These are phyloP conservation scores for Zelonia costaricensis DNA, from an alignment of 208 protist species.

Conservation along the genomic window DNA sequence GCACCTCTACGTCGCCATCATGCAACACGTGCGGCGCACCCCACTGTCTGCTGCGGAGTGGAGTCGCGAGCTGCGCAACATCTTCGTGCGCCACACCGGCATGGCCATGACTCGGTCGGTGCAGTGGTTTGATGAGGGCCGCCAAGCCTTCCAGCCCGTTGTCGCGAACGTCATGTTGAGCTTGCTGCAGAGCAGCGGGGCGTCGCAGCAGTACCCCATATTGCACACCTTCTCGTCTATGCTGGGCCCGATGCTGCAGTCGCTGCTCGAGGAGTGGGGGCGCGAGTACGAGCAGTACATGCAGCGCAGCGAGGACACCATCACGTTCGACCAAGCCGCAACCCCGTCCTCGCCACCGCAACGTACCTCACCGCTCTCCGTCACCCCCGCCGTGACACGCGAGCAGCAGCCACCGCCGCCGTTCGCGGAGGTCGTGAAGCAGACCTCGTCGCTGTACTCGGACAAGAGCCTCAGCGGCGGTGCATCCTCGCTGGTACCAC, in stretches of 20 bases:
- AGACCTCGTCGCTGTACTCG: too few relatives aligned
- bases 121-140: constrained; percentile 34
- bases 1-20: constrained; percentile 14
- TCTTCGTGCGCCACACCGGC: constrained; percentile 28
- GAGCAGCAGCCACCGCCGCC: too few relatives aligned
- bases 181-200: constrained; percentile 4
- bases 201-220: constrained; percentile 7
- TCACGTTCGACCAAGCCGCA: constrained; percentile 11
- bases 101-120: constrained; percentile 29
- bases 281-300: constrained; percentile 28
- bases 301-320: constrained; percentile 16
- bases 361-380: neutral
- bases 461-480: too few relatives aligned
- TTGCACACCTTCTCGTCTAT: constrained; percentile 15
- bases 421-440: too few relatives aligned
- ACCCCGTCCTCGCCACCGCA: too few relatives aligned
- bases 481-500: too few relatives aligned
- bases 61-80: constrained; percentile 23
- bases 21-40: constrained; percentile 14
- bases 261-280: constrained; percentile 11
- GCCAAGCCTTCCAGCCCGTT: constrained; percentile 6
- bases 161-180: constrained; percentile 4
- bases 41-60: constrained; percentile 23
- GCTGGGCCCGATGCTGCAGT: constrained; percentile 14
- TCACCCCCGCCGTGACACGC: neutral